These are phyloP conservation scores for Blechomonas ayalai DNA, from an alignment of 208 protist species.

Conservation along the genomic window DNA sequence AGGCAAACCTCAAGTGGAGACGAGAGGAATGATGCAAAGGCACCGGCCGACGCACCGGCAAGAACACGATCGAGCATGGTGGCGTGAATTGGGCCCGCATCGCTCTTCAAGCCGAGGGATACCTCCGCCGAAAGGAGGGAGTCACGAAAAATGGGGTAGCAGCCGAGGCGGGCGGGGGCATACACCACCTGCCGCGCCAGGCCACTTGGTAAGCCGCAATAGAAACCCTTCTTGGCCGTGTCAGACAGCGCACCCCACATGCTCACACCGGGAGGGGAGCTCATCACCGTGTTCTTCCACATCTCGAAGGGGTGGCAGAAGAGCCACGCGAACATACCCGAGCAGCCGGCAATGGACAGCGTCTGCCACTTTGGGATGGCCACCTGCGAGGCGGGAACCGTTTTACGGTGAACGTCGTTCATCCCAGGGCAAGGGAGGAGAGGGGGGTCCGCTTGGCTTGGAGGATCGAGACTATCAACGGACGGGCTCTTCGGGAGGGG, in stretches of 20 bases:
- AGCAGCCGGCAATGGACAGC: slow-evolving; percentile 63
- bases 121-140: slow-evolving; percentile 46
- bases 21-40: slow-evolving; percentile 78
- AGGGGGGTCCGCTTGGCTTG: too few relatives aligned
- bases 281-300: slow-evolving; percentile 92
- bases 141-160: slow-evolving; percentile 87
- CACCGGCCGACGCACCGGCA: slow-evolving; percentile 68
- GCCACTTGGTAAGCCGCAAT: slow-evolving; percentile 74
- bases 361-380: slow-evolving; percentile 45
- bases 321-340: slow-evolving; percentile 85
- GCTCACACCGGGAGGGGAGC: slow-evolving; percentile 33
- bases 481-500: too few relatives aligned
- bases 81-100: slow-evolving; percentile 38
- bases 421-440: too few relatives aligned
- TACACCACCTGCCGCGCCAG: slow-evolving; percentile 90
- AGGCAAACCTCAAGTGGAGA: slow-evolving; percentile 88
- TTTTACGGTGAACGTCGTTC: too few relatives aligned
- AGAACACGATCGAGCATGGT: slow-evolving; percentile 64
- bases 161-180: slow-evolving; percentile 77
- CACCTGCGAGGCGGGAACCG: slow-evolving; percentile 11
- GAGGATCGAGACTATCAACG: too few relatives aligned
- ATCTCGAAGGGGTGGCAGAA: slow-evolving; percentile 92
- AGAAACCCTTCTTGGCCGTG: slow-evolving; percentile 61
- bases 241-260: slow-evolving; percentile 32
- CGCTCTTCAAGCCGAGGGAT: slow-evolving; percentile 19